Conservation (phyloP, 2,329 filamentous ascomycete species). For the Pyricularia sp. region DNA sequence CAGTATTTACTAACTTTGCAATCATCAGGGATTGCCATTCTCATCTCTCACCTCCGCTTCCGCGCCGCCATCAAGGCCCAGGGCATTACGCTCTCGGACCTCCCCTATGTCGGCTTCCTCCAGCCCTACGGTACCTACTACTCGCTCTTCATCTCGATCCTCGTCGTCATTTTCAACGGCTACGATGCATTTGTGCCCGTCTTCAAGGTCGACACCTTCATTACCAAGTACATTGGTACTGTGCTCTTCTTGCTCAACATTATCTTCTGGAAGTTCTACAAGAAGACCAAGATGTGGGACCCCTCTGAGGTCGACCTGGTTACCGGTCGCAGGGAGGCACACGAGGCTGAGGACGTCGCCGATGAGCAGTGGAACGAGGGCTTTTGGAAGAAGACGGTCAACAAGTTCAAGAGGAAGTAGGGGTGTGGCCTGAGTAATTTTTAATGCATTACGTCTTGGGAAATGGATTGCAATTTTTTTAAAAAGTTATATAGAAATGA, state of each 20-base stretch:
- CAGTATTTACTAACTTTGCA: not conserved
- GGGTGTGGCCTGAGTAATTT: not conserved
- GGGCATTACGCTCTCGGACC: constrained; percentile 35
- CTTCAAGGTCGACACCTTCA: not conserved
- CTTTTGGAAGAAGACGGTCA: not conserved
- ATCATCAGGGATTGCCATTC: constrained; percentile 57
- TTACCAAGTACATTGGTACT: not conserved
- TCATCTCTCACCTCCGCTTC: constrained; percentile 57
- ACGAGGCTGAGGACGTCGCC: not conserved
- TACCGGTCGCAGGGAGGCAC: not conserved
- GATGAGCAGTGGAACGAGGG: not conserved
- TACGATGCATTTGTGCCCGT: not conserved
- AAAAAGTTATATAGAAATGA: not conserved
- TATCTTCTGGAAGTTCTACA: not conserved
- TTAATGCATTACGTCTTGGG: too few species aligned
- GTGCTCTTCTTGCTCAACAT: not conserved
- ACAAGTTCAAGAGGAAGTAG: not conserved
- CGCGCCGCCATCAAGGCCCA: constrained; percentile 46
- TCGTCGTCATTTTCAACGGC: not conserved
- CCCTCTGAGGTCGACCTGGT: not conserved
- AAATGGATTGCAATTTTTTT: too few species aligned
- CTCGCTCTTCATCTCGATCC: not conserved
- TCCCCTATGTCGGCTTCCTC: not conserved
- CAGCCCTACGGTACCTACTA: not conserved
- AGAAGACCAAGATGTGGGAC: not conserved